Base-by-base conservation (phyloP, 768 basidiomycete species). In the Xerocomellus dryophilus region DNA sequence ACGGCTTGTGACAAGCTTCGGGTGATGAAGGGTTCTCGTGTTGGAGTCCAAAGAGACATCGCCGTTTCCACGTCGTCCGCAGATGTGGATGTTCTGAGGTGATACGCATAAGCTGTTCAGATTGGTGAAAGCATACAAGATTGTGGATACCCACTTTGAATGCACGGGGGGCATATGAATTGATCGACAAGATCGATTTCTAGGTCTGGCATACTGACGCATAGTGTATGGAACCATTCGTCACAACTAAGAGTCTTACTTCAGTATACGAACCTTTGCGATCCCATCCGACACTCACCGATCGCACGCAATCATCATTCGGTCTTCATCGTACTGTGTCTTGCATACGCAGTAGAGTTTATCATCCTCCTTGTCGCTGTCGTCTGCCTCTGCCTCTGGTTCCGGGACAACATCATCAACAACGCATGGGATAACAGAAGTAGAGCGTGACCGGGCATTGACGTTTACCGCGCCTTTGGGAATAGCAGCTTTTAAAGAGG, bases 221-320 rank as follows among this genome's bases (percentile, higher is more conserved):
- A 97, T 44, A 83, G 78, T 0, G 89, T 88, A 66, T 97, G 93
- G 68, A 92, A 96, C 93, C 93, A 97, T 57, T 94, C 90, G 63
- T 95, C 93, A 69, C 93, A 96, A 27, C 93, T 93, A 52, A 17
- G n/a, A 40, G 18, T 17, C 45, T 34, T 21, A 12, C 7, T 45
- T 51, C 6, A 50, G 44, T 20, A 43, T 29, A 34, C 25, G 0
- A 42, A 21, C 36, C 20, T 43, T 34, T 51, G 36, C 43, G 36
- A 49, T 45, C 36, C 31, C 43, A 25, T 44, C 6, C 29, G 34
- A 42, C 36, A 69, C 88, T 50, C 61, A 92, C 91, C 84, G 80
- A 74, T 96, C 93, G 66, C 93, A 96, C 25, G 90, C 93, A 68
- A 96, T 93, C 93, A 96, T 96, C 56, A 87, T 79, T 47, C 81